Conservation (phyloP, 2,329 filamentous ascomycete species). For the Bipolaris gigantea region DNA sequence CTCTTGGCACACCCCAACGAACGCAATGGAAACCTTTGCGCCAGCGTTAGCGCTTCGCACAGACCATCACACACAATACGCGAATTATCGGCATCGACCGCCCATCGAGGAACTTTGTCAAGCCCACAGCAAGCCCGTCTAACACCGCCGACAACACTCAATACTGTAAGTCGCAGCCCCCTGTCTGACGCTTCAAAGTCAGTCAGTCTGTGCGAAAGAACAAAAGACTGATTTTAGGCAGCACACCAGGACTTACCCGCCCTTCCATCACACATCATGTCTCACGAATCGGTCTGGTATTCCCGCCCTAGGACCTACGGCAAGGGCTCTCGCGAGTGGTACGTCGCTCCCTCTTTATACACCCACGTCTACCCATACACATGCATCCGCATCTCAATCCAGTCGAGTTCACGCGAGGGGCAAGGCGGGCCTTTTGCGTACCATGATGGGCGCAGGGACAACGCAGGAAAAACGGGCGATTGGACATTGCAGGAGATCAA, state of each 20-base stretch:
- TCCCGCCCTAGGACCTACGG: conserved; percentile 95
- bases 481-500: neutral
- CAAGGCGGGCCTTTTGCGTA: conserved; percentile 16
- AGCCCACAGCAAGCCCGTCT: conserved; percentile 12
- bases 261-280: conserved; percentile 63
- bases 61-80: conserved; percentile 14
- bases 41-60: conserved; percentile 5
- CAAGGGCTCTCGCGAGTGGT: conserved; percentile 94
- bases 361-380: neutral
- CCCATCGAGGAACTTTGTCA: conserved; percentile 9
- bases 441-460: conserved; percentile 16
- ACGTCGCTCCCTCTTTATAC: conserved; percentile 51
- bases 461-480: neutral
- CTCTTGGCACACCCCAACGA: conserved; percentile 8
- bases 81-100: conserved; percentile 9
- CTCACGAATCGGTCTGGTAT: conserved; percentile 98
- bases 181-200: neutral
- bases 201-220: neutral
- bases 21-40: conserved; percentile 3
- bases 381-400: too few relatives aligned
- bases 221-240: neutral
- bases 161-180: conserved; percentile 6
- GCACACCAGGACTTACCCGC: conserved; percentile 6
- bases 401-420: too few relatives aligned
- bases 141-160: conserved; percentile 13